Base-by-base conservation (phyloP, 1,284 basidiomycete species). In the Ceratobasidium sp. region DNA sequence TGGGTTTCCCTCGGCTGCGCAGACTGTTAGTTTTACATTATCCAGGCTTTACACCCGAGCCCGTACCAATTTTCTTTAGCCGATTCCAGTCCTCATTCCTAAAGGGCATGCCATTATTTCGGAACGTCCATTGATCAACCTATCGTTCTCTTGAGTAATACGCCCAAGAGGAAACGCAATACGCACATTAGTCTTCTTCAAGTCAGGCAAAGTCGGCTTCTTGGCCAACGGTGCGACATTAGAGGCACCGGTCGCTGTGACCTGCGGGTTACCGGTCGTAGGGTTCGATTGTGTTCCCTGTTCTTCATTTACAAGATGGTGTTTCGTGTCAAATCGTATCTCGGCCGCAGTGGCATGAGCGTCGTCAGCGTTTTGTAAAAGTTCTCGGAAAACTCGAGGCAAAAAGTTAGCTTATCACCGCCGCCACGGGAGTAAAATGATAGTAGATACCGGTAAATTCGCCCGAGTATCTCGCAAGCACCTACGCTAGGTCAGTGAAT, bases 321-420 rank as follows among this genome's bases (percentile, higher is more conserved):
- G 77, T 75, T 86, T 80, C 0, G 92, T 91, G 76, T 92, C 87
- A 73, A 95, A 95, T 70, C 84, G 86, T 73, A 96, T 92, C 78
- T 95, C 91, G 1, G 91, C 93, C 40, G 86, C 81, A 68, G 85
- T 86, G 5, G 94, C 91, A 45, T 87, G 89, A 0, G 94, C 95
- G 80, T 98, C 96, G 77, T 98, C 96, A 15, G 96, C 96, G 76
- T 98, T 98, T 81, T 98, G 85, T 15, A 98, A 81, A 10, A 98
- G 86, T 77, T 98, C 96, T 43, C 96, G 86, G 75, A 95, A 96
- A 52, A 96, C 92, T 86, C 68, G 5, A 49, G 10, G 34, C 52
- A 7, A 10, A 34, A 50, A 13, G 25, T 64, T 27, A 60, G 50
- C 25, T 17, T 45, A n/a, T 2, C 29, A n/a, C 12, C 7, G 2